Conservation (phyloP, 768 basidiomycete genomes). For the Termitomyces sp. region DNA sequence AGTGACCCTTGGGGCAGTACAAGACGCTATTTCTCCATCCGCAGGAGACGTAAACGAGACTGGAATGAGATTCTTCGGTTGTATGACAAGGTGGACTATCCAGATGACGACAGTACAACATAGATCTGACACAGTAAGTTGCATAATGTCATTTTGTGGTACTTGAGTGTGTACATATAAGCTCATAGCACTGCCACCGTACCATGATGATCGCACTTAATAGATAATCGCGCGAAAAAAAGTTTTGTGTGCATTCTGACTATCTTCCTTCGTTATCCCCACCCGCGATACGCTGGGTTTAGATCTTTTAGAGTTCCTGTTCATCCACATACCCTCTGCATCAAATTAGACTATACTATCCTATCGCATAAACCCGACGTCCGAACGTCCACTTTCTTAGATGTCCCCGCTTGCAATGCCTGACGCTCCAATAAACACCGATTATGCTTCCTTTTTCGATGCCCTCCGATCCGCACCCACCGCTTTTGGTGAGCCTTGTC, state of each 20-base stretch:
- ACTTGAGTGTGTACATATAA: no score
- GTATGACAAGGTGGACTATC: conserved; percentile 82
- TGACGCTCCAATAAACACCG: conserved; percentile 13
- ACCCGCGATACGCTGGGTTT: conserved; percentile 2
- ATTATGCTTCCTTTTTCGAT: conserved; percentile 44
- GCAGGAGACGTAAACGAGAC: conserved; percentile 74
- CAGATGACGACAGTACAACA: conserved; percentile 33
- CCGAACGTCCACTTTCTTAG: background rate
- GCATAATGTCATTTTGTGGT: no score
- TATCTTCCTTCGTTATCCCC: conserved; percentile 1
- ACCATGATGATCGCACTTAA: background rate
- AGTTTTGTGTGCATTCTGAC: background rate
- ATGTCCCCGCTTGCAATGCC: background rate
- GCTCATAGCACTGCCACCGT: conserved; percentile 6
- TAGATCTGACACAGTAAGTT: background rate
- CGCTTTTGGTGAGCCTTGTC: conserved; percentile 43
- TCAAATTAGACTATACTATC: conserved; percentile 6
- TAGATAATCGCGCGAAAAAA: conserved; percentile 7
- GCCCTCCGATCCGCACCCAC: conserved; percentile 55
- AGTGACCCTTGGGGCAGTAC: conserved; percentile 64
- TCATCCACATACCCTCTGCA: conserved; percentile 5
- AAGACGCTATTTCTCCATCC: conserved; percentile 74
- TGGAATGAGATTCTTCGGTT: conserved; percentile 85
- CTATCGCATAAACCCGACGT: conserved; percentile 12
- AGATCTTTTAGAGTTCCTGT: background rate